Base-by-base conservation (phyloP, 1,284 basidiomycete genomes). In the Pholiota adiposa region DNA sequence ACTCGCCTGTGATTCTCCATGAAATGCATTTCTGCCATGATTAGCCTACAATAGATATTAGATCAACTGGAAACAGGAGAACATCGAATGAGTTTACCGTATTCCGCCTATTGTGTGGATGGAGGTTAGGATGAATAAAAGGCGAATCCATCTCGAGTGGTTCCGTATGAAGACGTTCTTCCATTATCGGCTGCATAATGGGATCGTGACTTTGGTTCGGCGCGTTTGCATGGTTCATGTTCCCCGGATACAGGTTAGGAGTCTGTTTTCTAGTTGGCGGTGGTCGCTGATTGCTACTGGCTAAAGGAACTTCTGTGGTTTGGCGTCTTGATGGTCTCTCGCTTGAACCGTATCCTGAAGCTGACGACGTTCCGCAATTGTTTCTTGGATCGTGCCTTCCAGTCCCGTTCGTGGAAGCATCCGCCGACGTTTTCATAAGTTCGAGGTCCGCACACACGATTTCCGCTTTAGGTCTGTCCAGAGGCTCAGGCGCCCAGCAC, bases 401-500 rank as follows among this genome's bases (percentile, higher is more conserved):
- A 18, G 11, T 6, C 19, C 16, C 4, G 16, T 4, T n/a, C 4
- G 36, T 21, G 40, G 21, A 27, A 38, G 14, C 14, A 31, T 5
- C 29, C 29, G 29, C 11, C 11, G 29, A 31, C 12, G 27, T n/a
- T 27, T 25, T 29, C 23, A 46, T 46, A 12, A 16, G 44, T 1
- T 12, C 44, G 11, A 46, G 44, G 11, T 46, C 44, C 44, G 1
- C 23, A 27, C 44, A 4, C 9, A 27, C 44, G 16, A 12, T 23
- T 4, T 46, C 44, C 0, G 16, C 16, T 4, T 33, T 19, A 34
- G 48, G 48, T 21, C 48, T n/a, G 18, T 50, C 1, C n/a, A 21
- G 23, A 23, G 63, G 60, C 21, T 58, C 52, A 19, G 63, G 61
- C 1, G 41, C 50, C 68, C 68, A 68, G 33, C 65, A 64, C 11